These are phyloP conservation scores for Adansonia gregorii DNA, from an alignment of 441 rosid species.

Conservation along the genomic window DNA sequence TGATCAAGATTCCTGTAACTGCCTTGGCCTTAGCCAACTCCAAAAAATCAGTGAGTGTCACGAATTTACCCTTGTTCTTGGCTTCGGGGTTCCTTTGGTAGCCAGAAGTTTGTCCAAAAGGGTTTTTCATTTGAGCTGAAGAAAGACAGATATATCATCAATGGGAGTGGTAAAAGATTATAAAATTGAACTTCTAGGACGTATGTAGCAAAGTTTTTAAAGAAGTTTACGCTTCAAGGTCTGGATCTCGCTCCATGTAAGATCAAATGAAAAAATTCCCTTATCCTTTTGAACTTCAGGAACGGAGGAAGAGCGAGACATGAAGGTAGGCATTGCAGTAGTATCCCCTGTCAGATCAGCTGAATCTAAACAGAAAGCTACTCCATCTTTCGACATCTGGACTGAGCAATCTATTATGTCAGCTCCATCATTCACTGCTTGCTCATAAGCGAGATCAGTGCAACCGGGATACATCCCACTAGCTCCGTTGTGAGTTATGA, in stretches of 20 bases:
- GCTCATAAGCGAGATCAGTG: constrained; percentile 83
- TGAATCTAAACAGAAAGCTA: constrained; percentile 71
- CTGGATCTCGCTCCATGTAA: constrained; percentile 85
- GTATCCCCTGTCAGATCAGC: constrained; percentile 64
- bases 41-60: constrained; percentile 21
- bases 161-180: not conserved
- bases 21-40: constrained; percentile 65
- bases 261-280: constrained; percentile 86
- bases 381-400: constrained; percentile 87
- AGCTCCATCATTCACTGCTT: constrained; percentile 78
- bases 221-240: constrained; percentile 63
- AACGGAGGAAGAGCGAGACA: constrained; percentile 50
- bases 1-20: constrained; percentile 73
- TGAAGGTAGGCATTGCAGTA: constrained; percentile 60
- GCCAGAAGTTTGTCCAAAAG: constrained; percentile 38
- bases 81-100: constrained; percentile 64
- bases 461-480: constrained; percentile 85
- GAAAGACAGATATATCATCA: constrained; percentile 12
- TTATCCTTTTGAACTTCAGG: constrained; percentile 65
- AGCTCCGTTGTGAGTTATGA: constrained; percentile 86
- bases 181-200: not conserved
- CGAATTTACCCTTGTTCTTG: constrained; percentile 57
- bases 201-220: not conserved
- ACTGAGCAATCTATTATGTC: constrained; percentile 86
- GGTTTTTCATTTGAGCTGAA: constrained; percentile 76